Evolutionary conservation across 352 stramenopile species (phyloP).

Genomic region (Aphanomyces stellatus): DNA sequence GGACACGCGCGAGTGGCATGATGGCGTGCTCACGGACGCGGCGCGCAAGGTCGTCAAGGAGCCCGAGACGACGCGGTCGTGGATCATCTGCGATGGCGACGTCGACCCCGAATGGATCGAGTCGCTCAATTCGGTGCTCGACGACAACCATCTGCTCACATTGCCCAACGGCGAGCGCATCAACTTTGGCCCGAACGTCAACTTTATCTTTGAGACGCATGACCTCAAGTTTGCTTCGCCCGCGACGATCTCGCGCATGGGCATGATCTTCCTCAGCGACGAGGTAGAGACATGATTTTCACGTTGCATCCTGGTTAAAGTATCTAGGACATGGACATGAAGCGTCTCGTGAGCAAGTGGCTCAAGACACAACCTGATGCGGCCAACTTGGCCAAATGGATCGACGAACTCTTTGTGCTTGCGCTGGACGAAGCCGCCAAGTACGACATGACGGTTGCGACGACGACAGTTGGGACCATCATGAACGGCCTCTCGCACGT

Average conservation of each 20-base stretch:
- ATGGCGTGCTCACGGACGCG: slow-evolving; percentile 91
- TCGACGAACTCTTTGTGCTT: slow-evolving; percentile 89
- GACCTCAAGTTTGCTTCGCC: slow-evolving; percentile 91
- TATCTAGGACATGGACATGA: slow-evolving; percentile 50
- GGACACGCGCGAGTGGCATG: slow-evolving; percentile 93
- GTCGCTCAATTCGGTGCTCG: slow-evolving; percentile 92
- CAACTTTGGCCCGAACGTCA: slow-evolving; percentile 91
- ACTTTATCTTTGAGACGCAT: slow-evolving; percentile 96
- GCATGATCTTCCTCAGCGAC: slow-evolving; percentile 95
- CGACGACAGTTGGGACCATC: slow-evolving; percentile 90
- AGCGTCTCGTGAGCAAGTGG: slow-evolving; percentile 77
- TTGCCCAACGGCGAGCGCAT: slow-evolving; percentile 95
- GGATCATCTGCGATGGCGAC: slow-evolving; percentile 95
- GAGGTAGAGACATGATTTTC: slow-evolving; percentile 34
- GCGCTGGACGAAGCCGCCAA: slow-evolving; percentile 81
- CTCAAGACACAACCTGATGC: slow-evolving; percentile 47
- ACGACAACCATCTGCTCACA: slow-evolving; percentile 95
- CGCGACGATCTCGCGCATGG: slow-evolving; percentile 94
- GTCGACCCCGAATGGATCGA: slow-evolving; percentile 97
- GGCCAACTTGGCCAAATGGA: slow-evolving; percentile 69
- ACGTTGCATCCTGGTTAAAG: not conserved
- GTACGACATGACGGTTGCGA: slow-evolving; percentile 84
- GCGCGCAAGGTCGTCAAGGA: slow-evolving; percentile 89
- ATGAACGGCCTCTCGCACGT: slow-evolving; percentile 89
- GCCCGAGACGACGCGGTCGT: slow-evolving; percentile 78